Base-by-base conservation (phyloP, 179 eudicot species). In the Beta macrorhiza region DNA sequence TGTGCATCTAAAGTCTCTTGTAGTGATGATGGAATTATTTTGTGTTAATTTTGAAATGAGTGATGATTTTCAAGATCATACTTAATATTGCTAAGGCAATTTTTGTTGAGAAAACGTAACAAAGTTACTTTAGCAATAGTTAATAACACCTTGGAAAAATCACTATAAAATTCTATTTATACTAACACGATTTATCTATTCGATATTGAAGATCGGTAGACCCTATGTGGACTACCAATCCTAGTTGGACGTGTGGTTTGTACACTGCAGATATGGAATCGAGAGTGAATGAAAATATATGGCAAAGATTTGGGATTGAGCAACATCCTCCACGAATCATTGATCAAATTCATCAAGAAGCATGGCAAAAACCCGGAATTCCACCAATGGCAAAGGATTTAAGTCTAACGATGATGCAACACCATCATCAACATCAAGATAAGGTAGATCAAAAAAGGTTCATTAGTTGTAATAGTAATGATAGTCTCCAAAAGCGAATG, bases 141-240 rank as follows among this genome's bases (percentile, higher is more conserved):
- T 32, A 63, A 9, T 63, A 22, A 7, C 7, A 12, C 67, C 67
- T 63, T 22, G 67, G 37, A 63, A 63, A 63, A 63, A 63, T 63
- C 37, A 25, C 25, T 20, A 29, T 14, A 12, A 12, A 11, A 64
- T 56, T 32, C 19, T 0, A 51, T 12, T 8, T 13, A 13, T 2
- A 12, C 42, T 69, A 69, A 63, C 63, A 65, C 29, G 20, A 37
- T 45, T 74, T 17, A 29, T 77, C 45, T 56, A 29, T 58, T 82
- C 42, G 25, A 15, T 32, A 17, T 73, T 83, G 17, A 45, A 91
- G 91, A 72, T 84, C 74, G 72, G 87, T 88, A 81, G 91, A 78
- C 81, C 47, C 84, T 83, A 63, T 83, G 44, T 85, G 85, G 86
- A 84, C 69, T 53, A 76, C 52, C 22, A 85, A 84, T 76, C 82